These are phyloP conservation scores for Trichocomaceae sp. DNA, from an alignment of 2,329 filamentous ascomycete genomes.

Conservation along the genomic window DNA sequence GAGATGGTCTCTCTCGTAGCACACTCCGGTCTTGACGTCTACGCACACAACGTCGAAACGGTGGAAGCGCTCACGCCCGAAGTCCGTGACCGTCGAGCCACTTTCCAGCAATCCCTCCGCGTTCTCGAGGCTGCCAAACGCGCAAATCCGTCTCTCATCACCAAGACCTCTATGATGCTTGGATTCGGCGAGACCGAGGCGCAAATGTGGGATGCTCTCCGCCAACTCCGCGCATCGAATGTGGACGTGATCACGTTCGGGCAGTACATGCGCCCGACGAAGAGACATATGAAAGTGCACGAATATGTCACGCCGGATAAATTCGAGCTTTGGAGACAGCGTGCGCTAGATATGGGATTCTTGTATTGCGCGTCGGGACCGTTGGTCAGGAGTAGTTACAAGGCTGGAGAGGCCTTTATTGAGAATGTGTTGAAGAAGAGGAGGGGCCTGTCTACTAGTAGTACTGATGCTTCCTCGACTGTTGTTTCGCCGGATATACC, in stretches of 20 bases:
- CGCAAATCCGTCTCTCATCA: conserved; percentile 70
- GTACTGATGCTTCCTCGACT: conserved; percentile 3
- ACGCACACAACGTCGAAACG: conserved; percentile 95
- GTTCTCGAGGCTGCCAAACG: conserved; percentile 79
- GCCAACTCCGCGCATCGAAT: conserved; percentile 68
- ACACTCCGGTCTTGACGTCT: conserved; percentile 84
- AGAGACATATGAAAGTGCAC: conserved; percentile 93
- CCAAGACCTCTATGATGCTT: conserved; percentile 98
- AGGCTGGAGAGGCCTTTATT: conserved; percentile 96
- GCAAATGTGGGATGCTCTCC: conserved; percentile 72
- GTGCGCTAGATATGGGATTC: conserved; percentile 91
- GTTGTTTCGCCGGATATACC: conserved; percentile 17
- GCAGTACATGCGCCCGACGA: conserved; percentile 99
- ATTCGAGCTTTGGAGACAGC: conserved; percentile 86
- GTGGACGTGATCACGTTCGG: conserved; percentile 97
- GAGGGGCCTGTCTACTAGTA: conserved; percentile 18
- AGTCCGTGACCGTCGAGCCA: conserved; percentile 83
- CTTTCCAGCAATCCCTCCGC: conserved; percentile 74
- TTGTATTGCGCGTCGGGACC: conserved; percentile 93
- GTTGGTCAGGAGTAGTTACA: conserved; percentile 89
- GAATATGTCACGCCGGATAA: conserved; percentile 87
- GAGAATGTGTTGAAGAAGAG: conserved; percentile 94
- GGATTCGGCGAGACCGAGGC: conserved; percentile 87
- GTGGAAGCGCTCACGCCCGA: conserved; percentile 83
- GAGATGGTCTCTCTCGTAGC: conserved; percentile 85